Evolutionary conservation across 306 rosid species (phyloP), one percentile per base, ranked within the genome.

Genomic region (Rosa rugosa): DNA sequence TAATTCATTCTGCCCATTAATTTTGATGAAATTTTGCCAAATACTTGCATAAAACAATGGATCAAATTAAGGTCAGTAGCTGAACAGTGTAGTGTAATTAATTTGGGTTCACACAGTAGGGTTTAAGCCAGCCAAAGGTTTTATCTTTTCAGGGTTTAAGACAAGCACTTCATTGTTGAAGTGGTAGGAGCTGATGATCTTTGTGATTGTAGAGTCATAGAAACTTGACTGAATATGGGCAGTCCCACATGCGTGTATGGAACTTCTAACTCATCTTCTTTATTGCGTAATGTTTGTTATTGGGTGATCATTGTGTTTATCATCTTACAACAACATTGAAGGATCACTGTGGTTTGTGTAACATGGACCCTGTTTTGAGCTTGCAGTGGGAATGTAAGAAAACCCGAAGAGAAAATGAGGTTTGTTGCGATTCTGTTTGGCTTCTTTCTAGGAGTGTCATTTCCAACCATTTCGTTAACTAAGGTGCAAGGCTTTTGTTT

Each of bases 401-500:
- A 80, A 56, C 82, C 85, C 3, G 81, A 82, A 9, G 95, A 87
- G 79, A 46, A 77, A 69, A 89, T 91, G 93, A 88, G 88, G 84
- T 86, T 91, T 80, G 53, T 80, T 2, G 77, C 87, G 71, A 66
- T 73, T 77, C 78, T 88, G 56, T 45, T 92, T 38, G 97, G 98
- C 60, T 89, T 92, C 86, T 81, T 89, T 77, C 64, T 94, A 70
- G 98, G 97, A 76, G 87, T 84, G 44, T 88, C 97, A 22, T 88
- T 87, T 72, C 91, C 96, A 75, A 90, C 93, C 17, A n/a, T 91
- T 72, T 70, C 92, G 36, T 77, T 94, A 80, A 78, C 89, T 42
- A 89, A 89, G 98, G 98, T 92, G 18, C 40, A 34, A 36, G 17
- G 74, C 71, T 7, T 80, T 72, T 56, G 76, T 40, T 65, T 45